phyloP scores from a whole-genome alignment of 139 green algal species.

The Tetradesmus lagerheimii region DNA sequence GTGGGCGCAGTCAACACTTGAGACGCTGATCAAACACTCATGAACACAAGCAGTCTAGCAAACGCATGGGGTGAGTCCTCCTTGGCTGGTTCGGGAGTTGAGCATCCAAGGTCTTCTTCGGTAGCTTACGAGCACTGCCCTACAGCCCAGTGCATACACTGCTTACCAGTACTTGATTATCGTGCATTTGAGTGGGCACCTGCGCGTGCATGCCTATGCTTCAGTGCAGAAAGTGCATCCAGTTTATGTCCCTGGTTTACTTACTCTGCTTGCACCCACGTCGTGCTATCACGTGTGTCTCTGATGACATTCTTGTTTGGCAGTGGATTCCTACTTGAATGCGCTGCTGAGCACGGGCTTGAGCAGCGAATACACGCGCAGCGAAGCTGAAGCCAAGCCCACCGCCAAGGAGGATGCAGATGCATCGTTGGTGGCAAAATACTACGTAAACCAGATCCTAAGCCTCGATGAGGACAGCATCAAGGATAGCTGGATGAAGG shows the following conservation, averaged over 20 bases:
- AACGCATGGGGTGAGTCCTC: background rate
- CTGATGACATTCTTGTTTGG: background rate
- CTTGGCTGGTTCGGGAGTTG: background rate
- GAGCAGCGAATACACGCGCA: slow-evolving; percentile 37
- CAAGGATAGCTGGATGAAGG: slow-evolving; percentile 80
- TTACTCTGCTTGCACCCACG: background rate
- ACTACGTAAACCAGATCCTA: slow-evolving; percentile 88
- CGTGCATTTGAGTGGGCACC: background rate
- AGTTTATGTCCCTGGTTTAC: background rate
- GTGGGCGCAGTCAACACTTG: background rate
- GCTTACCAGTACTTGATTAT: background rate
- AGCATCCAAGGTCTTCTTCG: background rate
- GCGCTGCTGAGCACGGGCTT: slow-evolving; percentile 61
- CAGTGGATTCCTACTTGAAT: slow-evolving; percentile 86
- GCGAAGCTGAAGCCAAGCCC: background rate
- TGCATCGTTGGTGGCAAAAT: slow-evolving; percentile 59
- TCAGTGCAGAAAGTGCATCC: background rate
- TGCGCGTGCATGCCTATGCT: background rate
- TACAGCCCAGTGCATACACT: background rate
- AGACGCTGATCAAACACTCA: background rate
- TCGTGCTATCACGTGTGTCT: background rate
- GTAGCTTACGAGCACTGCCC: background rate
- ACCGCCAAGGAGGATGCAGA: slow-evolving; percentile 48
- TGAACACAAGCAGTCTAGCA: background rate
- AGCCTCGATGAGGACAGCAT: slow-evolving; percentile 80